A percentile compares a stretch with the other conserved stretches of the same genome.
phyloP scores from a whole-genome alignment of 148 eudicot species.

The Gaultheria prostrata region DNA sequence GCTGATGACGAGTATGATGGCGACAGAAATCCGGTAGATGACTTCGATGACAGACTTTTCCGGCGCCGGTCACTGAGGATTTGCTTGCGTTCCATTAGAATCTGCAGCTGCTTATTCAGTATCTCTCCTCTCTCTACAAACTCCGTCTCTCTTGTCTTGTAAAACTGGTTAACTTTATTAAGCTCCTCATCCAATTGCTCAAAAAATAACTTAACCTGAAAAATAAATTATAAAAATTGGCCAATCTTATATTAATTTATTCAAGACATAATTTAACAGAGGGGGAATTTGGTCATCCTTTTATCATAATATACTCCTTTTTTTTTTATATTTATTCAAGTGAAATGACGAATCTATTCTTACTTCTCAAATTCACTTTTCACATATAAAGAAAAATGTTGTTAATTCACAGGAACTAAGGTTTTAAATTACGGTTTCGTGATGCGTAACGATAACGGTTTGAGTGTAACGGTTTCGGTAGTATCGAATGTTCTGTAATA shows the following conservation, averaged over 20 bases:
- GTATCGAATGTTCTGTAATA: too few species aligned
- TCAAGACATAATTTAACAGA: neutral
- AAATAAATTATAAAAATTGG: neutral
- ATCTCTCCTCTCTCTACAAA: slow-evolving; percentile 65
- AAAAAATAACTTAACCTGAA: slow-evolving; percentile 60
- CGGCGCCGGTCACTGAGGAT: slow-evolving; percentile 48
- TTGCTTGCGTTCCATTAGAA: slow-evolving; percentile 56
- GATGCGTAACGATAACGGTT: too few species aligned
- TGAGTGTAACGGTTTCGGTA: too few species aligned
- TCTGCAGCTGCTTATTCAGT: slow-evolving; percentile 60
- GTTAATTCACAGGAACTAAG: too few species aligned
- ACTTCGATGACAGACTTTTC: slow-evolving; percentile 24
- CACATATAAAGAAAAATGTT: too few species aligned
- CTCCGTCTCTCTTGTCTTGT: slow-evolving; percentile 61
- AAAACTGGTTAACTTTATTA: slow-evolving; percentile 77
- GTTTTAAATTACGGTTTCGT: too few species aligned
- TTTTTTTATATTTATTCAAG: neutral
- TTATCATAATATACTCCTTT: neutral
- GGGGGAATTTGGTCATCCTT: neutral
- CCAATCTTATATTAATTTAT: too few species aligned
- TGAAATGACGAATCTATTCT: neutral
- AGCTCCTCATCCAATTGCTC: slow-evolving; percentile 70
- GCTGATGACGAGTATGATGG: slow-evolving; percentile 43
- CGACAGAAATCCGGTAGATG: slow-evolving; percentile 36
- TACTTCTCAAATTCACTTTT: neutral